Conservation (phyloP, 106 monocot genomes). For the Dendrobium nobile region DNA sequence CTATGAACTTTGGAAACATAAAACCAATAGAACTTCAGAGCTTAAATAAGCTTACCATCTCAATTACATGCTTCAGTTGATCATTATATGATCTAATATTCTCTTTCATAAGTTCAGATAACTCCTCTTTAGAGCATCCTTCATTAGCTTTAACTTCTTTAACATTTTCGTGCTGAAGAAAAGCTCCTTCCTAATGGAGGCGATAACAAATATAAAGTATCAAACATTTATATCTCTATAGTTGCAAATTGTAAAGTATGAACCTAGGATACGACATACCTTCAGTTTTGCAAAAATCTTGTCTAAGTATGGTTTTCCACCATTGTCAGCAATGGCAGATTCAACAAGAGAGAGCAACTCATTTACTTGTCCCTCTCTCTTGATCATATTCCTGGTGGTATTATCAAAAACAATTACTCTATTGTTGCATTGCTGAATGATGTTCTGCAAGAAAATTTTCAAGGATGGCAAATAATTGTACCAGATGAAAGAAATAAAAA, state of each 20-base stretch:
- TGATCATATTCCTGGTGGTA: constrained; percentile 33
- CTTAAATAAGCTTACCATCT: constrained; percentile 35
- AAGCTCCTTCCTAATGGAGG: constrained; percentile 32
- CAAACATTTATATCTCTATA: constrained; percentile 49
- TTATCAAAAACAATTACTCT: constrained; percentile 83
- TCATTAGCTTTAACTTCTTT: not conserved
- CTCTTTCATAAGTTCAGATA: constrained; percentile 30
- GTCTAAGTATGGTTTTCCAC: constrained; percentile 43
- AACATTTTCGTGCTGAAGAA: not conserved
- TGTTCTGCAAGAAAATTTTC: too few species aligned
- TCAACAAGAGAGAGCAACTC: constrained; percentile 55
- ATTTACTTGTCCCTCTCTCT: constrained; percentile 35
- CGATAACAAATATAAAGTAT: not conserved
- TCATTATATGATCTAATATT: constrained; percentile 15
- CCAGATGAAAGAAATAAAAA: too few species aligned
- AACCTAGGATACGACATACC: too few species aligned
- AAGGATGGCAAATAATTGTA: constrained; percentile 10
- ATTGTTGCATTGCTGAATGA: constrained; percentile 31
- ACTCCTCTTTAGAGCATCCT: constrained; percentile 48
- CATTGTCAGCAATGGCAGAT: constrained; percentile 28
- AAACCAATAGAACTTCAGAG: not conserved
- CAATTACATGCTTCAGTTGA: constrained; percentile 46
- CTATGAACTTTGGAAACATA: not conserved
- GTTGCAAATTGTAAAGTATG: constrained; percentile 13
- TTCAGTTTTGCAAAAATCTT: too few species aligned